Conservation (phyloP, 1,139 yeast genomes). For the Insectozyma bohioensis region DNA sequence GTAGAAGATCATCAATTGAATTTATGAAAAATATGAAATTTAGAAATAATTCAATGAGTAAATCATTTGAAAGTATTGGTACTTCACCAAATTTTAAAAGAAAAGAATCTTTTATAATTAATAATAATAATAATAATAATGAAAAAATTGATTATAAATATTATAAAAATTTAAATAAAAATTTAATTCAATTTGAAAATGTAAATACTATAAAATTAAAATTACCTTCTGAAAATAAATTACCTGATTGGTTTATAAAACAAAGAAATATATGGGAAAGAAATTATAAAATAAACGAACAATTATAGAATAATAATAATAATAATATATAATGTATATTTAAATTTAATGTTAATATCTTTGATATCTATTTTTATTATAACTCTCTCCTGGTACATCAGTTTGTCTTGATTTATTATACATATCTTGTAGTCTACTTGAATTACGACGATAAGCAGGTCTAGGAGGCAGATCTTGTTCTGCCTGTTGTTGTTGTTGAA, state of each 20-base stretch:
- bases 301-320: no score
- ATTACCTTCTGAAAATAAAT: slow-evolving; percentile 59
- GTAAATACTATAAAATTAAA: slow-evolving; percentile 44
- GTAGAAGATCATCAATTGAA: slow-evolving; percentile 39
- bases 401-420: slow-evolving; percentile 46
- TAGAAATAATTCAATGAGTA: slow-evolving; percentile 14
- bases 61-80: slow-evolving; percentile 7
- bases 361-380: slow-evolving; percentile 18
- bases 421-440: slow-evolving; percentile 43
- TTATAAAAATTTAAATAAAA: slow-evolving; percentile 35
- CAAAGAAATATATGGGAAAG: slow-evolving; percentile 67
- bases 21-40: slow-evolving; percentile 26
- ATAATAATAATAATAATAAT: slow-evolving; percentile 10
- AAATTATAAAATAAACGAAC: slow-evolving; percentile 12
- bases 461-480: slow-evolving; percentile 9
- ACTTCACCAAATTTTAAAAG: slow-evolving; percentile 10
- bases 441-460: slow-evolving; percentile 29
- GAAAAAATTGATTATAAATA: slow-evolving; percentile 35
- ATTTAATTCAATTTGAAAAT: slow-evolving; percentile 32
- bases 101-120: slow-evolving; percentile 1
- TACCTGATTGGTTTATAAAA: slow-evolving; percentile 71
- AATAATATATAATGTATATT: slow-evolving; percentile 13
- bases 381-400: slow-evolving; percentile 36
- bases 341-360: slow-evolving; percentile 1
- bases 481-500: slow-evolving; percentile 14